Conservation (phyloP, 352 stramenopile species). For the Phytopythium sindhum region DNA sequence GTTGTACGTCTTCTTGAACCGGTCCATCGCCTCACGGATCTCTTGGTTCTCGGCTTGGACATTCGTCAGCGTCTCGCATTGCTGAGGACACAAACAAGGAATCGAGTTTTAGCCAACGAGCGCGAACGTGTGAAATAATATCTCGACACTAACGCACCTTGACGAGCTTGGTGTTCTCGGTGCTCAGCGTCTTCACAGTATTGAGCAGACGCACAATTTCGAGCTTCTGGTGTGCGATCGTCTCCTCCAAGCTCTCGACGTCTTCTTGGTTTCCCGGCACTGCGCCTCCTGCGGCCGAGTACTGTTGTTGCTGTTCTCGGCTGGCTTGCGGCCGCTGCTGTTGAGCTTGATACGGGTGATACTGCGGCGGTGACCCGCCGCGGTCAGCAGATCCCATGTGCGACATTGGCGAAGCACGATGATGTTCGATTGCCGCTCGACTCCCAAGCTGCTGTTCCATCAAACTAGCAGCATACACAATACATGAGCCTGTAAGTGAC, state of each 20-base stretch:
- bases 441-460: conserved; percentile 80
- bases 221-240: conserved; percentile 67
- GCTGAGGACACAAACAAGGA: conserved; percentile 28
- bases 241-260: conserved; percentile 47
- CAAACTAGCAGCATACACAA: conserved; percentile 27
- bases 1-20: conserved; percentile 85
- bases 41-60: conserved; percentile 74
- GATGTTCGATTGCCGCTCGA: conserved; percentile 31
- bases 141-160: conserved; percentile 38
- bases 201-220: conserved; percentile 81
- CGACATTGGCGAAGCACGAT: conserved; percentile 13
- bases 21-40: conserved; percentile 78
- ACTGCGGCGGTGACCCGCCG: neutral
- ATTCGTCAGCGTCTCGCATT: conserved; percentile 72
- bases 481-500: neutral
- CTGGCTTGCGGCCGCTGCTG: neutral
- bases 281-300: neutral
- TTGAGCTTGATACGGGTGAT: neutral
- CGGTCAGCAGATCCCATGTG: neutral
- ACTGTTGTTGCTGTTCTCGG: neutral
- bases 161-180: conserved; percentile 78
- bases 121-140: neutral
- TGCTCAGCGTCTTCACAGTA: conserved; percentile 81
- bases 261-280: conserved; percentile 16
- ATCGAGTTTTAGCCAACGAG: neutral